A percentile compares a stretch with the other conserved stretches of the same genome.
Evolutionary conservation across 306 rosid species (phyloP).

Genomic region (Quercus berberidifolia): DNA sequence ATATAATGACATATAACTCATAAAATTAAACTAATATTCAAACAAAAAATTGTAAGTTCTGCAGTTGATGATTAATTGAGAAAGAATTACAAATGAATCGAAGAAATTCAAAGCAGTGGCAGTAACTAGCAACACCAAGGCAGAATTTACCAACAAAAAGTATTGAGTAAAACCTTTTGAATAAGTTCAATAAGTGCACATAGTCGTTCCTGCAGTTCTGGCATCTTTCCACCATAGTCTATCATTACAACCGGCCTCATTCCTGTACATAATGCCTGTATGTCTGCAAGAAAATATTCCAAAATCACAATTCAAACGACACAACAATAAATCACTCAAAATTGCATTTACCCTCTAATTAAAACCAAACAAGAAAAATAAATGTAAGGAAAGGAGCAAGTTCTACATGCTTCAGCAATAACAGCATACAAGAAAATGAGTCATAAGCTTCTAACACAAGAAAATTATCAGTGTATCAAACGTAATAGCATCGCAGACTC

Average conservation of each 20-base stretch:
- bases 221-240: constrained; percentile 90
- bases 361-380: background rate
- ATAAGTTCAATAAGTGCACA: constrained; percentile 45
- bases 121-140: background rate
- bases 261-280: constrained; percentile 66
- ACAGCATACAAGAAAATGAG: background rate
- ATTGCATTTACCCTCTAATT: background rate
- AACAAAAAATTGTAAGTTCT: background rate
- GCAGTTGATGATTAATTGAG: background rate
- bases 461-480: background rate
- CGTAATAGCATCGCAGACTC: background rate
- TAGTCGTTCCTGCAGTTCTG: constrained; percentile 65
- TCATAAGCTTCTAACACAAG: background rate
- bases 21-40: background rate
- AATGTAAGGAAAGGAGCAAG: background rate
- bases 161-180: constrained; percentile 38
- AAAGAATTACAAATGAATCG: background rate
- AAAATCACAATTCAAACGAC: background rate
- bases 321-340: background rate
- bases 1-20: too few species aligned
- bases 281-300: constrained; percentile 40
- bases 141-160: background rate
- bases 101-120: background rate
- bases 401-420: background rate
- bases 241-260: constrained; percentile 82